phyloP scores from a whole-genome alignment of 257 asterid species.

The Cynanchum wilfordii region DNA sequence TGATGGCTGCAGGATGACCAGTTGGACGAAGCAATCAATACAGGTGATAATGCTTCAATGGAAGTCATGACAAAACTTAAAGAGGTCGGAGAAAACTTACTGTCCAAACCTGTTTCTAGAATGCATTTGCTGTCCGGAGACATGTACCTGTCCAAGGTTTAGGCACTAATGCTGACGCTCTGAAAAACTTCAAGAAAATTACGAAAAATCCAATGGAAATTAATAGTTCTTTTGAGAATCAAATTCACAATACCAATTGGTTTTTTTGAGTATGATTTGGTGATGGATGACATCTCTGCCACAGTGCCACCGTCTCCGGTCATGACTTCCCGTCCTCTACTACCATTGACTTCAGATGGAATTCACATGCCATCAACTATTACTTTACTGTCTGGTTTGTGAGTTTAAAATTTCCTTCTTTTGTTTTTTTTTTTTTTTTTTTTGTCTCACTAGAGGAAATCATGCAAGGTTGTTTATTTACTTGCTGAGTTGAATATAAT shows the following conservation, averaged over 20 bases:
- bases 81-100: no score
- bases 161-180: no score
- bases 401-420: neutral
- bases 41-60: no score
- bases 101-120: no score
- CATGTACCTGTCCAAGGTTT: no score
- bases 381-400: constrained; percentile 13
- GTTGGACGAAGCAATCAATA: no score
- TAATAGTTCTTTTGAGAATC: neutral
- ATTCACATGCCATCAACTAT: constrained; percentile 18
- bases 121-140: no score
- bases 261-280: constrained; percentile 26
- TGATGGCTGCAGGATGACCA: no score
- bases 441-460: neutral
- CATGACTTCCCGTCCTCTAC: neutral
- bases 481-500: no score
- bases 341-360: constrained; percentile 21
- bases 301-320: neutral
- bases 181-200: neutral
- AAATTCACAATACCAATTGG: constrained; percentile 15
- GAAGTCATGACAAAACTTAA: no score
- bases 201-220: neutral
- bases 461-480: neutral
- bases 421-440: no score
- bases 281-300: constrained; percentile 19